Evolutionary conservation across 495 filamentous ascomycete species (phyloP).

Genomic region (Aspergillus biplanus): DNA sequence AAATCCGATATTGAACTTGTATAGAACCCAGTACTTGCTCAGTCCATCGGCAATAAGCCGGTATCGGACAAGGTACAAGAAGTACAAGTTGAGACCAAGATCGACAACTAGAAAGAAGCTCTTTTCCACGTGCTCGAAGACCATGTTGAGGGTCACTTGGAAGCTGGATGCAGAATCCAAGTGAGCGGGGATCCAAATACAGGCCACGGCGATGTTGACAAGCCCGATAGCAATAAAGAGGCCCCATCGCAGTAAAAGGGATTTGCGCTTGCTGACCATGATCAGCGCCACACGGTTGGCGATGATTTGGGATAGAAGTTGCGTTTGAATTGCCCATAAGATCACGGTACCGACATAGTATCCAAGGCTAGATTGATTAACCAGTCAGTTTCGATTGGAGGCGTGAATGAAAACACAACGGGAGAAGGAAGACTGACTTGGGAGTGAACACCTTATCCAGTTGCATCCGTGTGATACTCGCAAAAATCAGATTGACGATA

Average conservation of each 20-base stretch:
- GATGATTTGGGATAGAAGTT: conserved; percentile 52
- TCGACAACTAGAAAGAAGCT: conserved; percentile 52
- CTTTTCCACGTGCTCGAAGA: conserved; percentile 58
- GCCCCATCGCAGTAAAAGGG: conserved; percentile 42
- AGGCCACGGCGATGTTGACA: conserved; percentile 51
- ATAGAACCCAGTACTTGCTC: conserved; percentile 51
- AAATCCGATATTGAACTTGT: conserved; percentile 54
- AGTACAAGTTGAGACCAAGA: conserved; percentile 49
- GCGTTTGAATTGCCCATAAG: conserved; percentile 45
- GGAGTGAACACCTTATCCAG: conserved; percentile 33
- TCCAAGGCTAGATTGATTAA: neutral
- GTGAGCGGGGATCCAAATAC: conserved; percentile 54
- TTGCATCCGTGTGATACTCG: conserved; percentile 41
- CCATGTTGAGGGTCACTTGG: conserved; percentile 45
- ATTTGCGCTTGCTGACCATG: conserved; percentile 28
- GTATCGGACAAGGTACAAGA: conserved; percentile 48
- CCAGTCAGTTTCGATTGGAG: neutral
- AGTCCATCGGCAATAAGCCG: conserved; percentile 52
- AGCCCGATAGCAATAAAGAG: conserved; percentile 42
- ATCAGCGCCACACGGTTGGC: conserved; percentile 53
- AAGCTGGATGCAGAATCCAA: conserved; percentile 23
- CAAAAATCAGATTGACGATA: conserved; percentile 39
- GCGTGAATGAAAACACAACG: neutral
- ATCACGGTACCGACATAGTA: conserved; percentile 28
- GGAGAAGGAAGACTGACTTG: conserved; percentile 1